Evolutionary conservation across 2,329 filamentous ascomycete genomes (phyloP).

Genomic region (Calonectria honghensis): DNA sequence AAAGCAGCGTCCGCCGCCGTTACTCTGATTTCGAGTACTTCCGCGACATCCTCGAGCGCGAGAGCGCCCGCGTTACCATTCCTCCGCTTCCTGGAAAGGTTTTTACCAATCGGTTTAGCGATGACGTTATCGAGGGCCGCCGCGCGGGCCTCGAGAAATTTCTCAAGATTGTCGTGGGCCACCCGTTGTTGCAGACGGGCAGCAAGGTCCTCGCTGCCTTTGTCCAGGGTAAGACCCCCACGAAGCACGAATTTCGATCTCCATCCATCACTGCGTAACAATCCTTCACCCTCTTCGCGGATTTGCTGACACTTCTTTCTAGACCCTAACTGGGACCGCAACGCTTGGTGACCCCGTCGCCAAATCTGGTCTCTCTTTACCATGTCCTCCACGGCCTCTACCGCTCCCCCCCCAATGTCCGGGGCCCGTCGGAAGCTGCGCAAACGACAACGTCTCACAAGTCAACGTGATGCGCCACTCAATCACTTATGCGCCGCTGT

Average conservation of each 20-base stretch:
- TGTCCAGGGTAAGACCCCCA: conserved; percentile 84
- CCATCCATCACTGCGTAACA: background rate
- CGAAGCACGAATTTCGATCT: conserved; percentile 23
- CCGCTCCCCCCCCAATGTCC: conserved; percentile 39
- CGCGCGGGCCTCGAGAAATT: conserved; percentile 95
- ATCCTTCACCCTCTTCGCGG: background rate
- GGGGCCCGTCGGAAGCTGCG: conserved; percentile 53
- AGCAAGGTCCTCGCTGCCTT: conserved; percentile 97
- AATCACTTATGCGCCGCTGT: conserved; percentile 39
- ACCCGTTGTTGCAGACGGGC: conserved; percentile 96
- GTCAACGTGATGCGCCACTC: conserved; percentile 48
- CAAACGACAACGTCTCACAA: conserved; percentile 51
- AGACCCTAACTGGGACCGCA: conserved; percentile 94
- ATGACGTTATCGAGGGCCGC: conserved; percentile 97
- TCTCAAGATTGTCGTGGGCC: conserved; percentile 96
- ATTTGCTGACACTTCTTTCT: conserved; percentile 27
- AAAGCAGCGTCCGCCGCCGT: conserved; percentile 90
- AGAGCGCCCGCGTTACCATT: conserved; percentile 95
- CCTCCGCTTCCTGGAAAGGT: conserved; percentile 97
- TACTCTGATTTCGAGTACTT: conserved; percentile 99
- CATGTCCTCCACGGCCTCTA: conserved; percentile 45
- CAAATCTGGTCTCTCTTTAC: conserved; percentile 49
- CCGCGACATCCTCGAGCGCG: conserved; percentile 96
- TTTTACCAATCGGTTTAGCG: conserved; percentile 97
- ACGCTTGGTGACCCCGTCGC: conserved; percentile 81